A percentile compares a stretch with the other conserved stretches of the same genome.
Conservation (phyloP, 2,329 filamentous ascomycete genomes). For the Alternaria hordeiaustralica region DNA sequence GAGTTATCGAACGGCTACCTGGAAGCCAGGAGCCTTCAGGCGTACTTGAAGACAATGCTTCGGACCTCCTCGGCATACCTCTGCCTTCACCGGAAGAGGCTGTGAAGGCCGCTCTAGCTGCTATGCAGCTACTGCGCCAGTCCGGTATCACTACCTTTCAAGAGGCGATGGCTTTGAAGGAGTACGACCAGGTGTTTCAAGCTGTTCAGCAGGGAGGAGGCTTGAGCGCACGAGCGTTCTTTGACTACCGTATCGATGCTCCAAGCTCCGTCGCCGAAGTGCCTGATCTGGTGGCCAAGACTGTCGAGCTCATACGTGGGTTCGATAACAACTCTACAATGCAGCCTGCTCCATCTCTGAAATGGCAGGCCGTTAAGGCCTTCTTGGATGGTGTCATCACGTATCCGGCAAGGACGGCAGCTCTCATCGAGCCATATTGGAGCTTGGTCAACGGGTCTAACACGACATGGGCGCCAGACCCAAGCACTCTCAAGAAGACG, state of each 20-base stretch:
- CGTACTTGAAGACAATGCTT: constrained; percentile 1
- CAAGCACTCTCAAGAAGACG: not conserved
- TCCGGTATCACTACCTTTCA: constrained; percentile 6
- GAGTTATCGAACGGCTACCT: not conserved
- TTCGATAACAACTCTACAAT: constrained; percentile 4
- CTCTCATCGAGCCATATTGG: constrained; percentile 1
- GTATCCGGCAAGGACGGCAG: constrained; percentile 3
- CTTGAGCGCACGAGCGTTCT: constrained; percentile 2
- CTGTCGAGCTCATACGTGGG: not conserved
- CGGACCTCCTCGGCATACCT: not conserved
- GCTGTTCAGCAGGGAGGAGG: not conserved
- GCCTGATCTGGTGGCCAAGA: constrained; percentile 3
- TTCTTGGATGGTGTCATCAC: constrained; percentile 10
- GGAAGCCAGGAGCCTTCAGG: constrained; percentile 5
- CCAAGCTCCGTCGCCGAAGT: not conserved
- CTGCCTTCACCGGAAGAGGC: not conserved
- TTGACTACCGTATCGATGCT: constrained; percentile 5
- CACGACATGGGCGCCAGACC: not conserved
- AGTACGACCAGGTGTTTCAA: not conserved
- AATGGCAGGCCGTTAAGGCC: constrained; percentile 6
- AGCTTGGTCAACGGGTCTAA: constrained; percentile 3
- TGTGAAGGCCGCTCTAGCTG: not conserved
- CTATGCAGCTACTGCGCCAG: not conserved
- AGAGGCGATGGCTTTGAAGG: not conserved
- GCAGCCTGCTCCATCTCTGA: not conserved